These are phyloP conservation scores for Acanthamoeba pearcei DNA, from an alignment of 208 protist genomes.

Conservation along the genomic window DNA sequence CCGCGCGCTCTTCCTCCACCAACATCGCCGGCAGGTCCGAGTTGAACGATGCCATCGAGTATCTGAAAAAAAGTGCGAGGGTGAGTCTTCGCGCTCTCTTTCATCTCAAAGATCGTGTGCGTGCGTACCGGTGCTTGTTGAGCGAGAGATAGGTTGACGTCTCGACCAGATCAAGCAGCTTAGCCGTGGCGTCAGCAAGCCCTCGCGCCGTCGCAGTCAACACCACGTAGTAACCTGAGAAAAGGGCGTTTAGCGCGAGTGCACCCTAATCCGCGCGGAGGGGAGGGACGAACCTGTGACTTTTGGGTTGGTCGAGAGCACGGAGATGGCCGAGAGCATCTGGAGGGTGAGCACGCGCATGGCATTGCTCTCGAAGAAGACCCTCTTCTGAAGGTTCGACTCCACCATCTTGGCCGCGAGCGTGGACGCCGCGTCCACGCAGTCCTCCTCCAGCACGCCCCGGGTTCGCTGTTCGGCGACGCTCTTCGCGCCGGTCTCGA, in stretches of 20 bases:
- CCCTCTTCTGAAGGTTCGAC: constrained; percentile 67
- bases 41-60: constrained; percentile 16
- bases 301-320: constrained; percentile 11
- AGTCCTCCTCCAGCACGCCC: constrained; percentile 62
- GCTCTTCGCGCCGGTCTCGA: constrained; percentile 41
- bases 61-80: background rate
- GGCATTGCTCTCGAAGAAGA: constrained; percentile 73
- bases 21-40: constrained; percentile 51
- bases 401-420: constrained; percentile 72
- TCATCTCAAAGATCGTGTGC: background rate
- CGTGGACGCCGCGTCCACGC: constrained; percentile 37
- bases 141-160: constrained; percentile 61
- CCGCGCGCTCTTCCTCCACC: constrained; percentile 8
- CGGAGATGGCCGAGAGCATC: constrained; percentile 45
- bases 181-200: constrained; percentile 14
- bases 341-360: constrained; percentile 64
- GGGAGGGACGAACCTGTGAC: background rate
- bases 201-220: constrained; percentile 13
- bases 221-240: constrained; percentile 43
- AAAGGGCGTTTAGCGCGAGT: background rate
- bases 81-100: background rate
- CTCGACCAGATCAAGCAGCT: constrained; percentile 60
- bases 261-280: background rate
- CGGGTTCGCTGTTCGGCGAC: constrained; percentile 43
- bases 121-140: constrained; percentile 67